Evolutionary conservation across 495 filamentous ascomycete species (phyloP), one percentile per base, ranked within the genome.

Genomic region (Hamigera avellanea): DNA sequence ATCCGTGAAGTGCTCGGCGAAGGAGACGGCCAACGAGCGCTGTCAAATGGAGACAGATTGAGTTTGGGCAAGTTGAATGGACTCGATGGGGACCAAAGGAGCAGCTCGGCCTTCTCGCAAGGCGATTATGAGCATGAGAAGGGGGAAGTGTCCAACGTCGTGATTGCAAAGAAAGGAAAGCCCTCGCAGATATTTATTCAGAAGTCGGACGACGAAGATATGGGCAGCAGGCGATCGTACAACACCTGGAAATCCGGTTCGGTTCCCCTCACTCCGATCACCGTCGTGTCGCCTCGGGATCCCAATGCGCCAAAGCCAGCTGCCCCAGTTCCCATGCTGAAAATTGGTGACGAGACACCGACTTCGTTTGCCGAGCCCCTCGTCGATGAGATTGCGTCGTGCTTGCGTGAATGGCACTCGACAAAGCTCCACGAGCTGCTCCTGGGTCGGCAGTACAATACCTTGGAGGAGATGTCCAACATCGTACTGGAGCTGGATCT

Each of bases 311-410:
- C 81, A 10, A 83, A 83, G 48, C 93, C 86, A 17, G 73, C 84
- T 2, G 93, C 93, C 7, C 91, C 91, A 0, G 93, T 98, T 2
- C 91, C 91, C 6, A 89, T 95, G 83, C 69, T 98, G 26, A 94
- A 95, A 54, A 85, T 96, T 49, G 93, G 93, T 16, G 91, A 98
- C 44, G 91, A 98, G 64, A 93, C 86, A 1, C 81, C 86, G 2
- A 89, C 83, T 2, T 94, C 86, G 2, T 70, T 75, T 9, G 74
- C 83, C 16, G 91, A 99, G 54, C 91, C 91, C 2, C 64, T 99
- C 38, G 87, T 99, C 8, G 93, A 96, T 56, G 91, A 99, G 53
- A 95, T 96, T 52, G 87, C 88, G 13, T 93, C 86, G 6, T 96
- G 89, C 53, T 61, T 99, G 19, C 76, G 89, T 17, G 91, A 99